Conservation (phyloP, 345 rosid species). For the Populus euphratica region DNA sequence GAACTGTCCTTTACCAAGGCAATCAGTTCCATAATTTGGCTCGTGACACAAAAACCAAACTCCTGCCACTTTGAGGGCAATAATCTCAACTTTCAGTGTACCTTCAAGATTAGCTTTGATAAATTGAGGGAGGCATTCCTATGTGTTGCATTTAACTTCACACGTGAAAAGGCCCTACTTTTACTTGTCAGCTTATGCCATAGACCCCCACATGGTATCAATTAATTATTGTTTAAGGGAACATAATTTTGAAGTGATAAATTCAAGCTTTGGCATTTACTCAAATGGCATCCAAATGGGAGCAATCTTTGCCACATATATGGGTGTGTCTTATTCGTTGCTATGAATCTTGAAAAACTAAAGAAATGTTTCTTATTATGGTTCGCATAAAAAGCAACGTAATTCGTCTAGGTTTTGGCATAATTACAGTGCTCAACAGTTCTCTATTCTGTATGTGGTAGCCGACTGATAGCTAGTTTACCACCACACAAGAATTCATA, state of each 20-base stretch:
- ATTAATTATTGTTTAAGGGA: neutral
- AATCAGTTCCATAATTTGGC: slow-evolving; percentile 24
- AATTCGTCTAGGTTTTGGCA: neutral
- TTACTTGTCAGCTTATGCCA: slow-evolving; percentile 31
- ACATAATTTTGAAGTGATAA: neutral
- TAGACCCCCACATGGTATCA: slow-evolving; percentile 19
- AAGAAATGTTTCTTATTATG: neutral
- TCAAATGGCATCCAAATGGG: neutral
- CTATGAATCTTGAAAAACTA: neutral
- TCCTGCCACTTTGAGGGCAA: slow-evolving; percentile 27
- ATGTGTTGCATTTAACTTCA: neutral
- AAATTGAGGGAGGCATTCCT: slow-evolving; percentile 2
- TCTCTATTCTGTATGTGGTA: neutral
- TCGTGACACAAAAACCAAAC: slow-evolving; percentile 60
- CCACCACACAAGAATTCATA: neutral
- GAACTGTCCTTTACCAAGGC: neutral
- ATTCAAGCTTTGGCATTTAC: neutral
- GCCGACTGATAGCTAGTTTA: neutral
- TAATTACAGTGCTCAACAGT: neutral
- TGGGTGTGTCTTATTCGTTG: neutral
- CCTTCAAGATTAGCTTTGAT: slow-evolving; percentile 16
- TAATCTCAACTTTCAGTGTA: slow-evolving; percentile 21
- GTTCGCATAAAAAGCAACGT: neutral
- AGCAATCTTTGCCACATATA: neutral
- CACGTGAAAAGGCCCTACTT: slow-evolving; percentile 29